phyloP scores from a whole-genome alignment of 495 filamentous ascomycete genomes.

The Tuber borchii region DNA sequence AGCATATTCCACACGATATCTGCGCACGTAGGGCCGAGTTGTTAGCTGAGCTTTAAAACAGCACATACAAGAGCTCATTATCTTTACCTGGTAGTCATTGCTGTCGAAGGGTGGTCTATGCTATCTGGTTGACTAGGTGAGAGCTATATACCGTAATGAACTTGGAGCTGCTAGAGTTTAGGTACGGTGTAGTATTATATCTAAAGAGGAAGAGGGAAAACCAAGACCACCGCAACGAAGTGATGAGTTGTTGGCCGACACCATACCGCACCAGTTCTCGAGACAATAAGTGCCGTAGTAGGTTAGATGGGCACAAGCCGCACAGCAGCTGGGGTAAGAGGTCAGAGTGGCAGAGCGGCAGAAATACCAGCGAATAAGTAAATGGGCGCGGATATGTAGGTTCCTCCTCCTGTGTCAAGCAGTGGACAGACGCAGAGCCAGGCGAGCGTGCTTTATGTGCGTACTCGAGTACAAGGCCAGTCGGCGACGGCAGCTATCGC shows the following conservation, averaged over 20 bases:
- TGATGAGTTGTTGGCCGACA: neutral
- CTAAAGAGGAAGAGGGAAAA: neutral
- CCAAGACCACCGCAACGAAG: neutral
- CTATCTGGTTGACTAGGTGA: neutral
- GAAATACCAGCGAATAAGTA: neutral
- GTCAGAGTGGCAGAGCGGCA: neutral
- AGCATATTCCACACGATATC: constrained; percentile 43
- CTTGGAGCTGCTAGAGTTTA: neutral
- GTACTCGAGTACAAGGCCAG: neutral
- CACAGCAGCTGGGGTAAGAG: neutral
- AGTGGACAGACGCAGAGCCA: neutral
- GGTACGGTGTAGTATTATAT: neutral
- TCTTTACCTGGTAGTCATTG: constrained; percentile 18
- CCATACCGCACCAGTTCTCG: neutral
- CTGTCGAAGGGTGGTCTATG: neutral
- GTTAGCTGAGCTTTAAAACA: constrained; percentile 7
- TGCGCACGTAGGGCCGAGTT: constrained; percentile 7
- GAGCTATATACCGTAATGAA: neutral
- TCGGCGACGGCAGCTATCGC: neutral
- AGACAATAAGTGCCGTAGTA: neutral
- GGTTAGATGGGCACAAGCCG: neutral
- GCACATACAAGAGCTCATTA: neutral
- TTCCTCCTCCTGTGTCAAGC: neutral
- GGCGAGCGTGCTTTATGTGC: neutral
- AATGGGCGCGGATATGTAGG: neutral